Percentiles rank a stretch among this genome's conserved stretches.
These are phyloP conservation scores for Thraustochytrium sp. DNA, from an alignment of 352 stramenopile species.

Conservation along the genomic window DNA sequence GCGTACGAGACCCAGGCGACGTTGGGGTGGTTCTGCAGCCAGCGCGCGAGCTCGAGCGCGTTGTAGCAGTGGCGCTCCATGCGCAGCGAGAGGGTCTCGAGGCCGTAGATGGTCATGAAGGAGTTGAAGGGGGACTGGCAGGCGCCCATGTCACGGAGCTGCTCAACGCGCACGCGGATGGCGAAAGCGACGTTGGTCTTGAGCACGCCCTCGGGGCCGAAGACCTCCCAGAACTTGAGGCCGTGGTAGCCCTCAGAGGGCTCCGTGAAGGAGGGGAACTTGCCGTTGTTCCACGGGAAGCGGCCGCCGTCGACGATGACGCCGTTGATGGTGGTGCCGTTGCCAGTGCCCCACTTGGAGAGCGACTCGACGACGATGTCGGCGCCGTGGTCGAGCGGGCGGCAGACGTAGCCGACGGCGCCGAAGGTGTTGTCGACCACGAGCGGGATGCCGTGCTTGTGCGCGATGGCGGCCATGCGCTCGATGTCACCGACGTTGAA, in stretches of 20 bases:
- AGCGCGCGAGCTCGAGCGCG: slow-evolving; percentile 78
- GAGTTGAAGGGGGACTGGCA: slow-evolving; percentile 84
- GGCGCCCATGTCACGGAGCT: slow-evolving; percentile 75
- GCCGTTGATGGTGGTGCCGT: slow-evolving; percentile 78
- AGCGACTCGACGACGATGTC: slow-evolving; percentile 78
- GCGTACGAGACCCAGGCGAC: slow-evolving; percentile 87
- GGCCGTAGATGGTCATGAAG: slow-evolving; percentile 85
- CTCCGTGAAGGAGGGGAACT: slow-evolving; percentile 79
- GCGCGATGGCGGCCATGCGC: slow-evolving; percentile 64
- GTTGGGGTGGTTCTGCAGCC: slow-evolving; percentile 71
- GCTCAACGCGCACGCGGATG: slow-evolving; percentile 57
- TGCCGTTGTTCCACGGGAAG: slow-evolving; percentile 71
- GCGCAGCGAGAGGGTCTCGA: slow-evolving; percentile 88
- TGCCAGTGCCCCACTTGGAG: slow-evolving; percentile 86
- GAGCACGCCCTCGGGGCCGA: slow-evolving; percentile 38
- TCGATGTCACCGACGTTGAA: slow-evolving; percentile 80
- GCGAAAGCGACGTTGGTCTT: slow-evolving; percentile 55
- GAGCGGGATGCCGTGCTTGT: slow-evolving; percentile 71
- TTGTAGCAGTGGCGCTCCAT: slow-evolving; percentile 91
- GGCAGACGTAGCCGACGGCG: slow-evolving; percentile 73
- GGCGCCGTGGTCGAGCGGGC: slow-evolving; percentile 70
- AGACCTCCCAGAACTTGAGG: slow-evolving; percentile 50
- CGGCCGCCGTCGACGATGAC: slow-evolving; percentile 65
- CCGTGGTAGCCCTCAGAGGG: slow-evolving; percentile 54
- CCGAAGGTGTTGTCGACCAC: slow-evolving; percentile 86